Conservation (phyloP, 2,329 filamentous ascomycete genomes). For the Ophiocordyceps camponoti-floridani region DNA sequence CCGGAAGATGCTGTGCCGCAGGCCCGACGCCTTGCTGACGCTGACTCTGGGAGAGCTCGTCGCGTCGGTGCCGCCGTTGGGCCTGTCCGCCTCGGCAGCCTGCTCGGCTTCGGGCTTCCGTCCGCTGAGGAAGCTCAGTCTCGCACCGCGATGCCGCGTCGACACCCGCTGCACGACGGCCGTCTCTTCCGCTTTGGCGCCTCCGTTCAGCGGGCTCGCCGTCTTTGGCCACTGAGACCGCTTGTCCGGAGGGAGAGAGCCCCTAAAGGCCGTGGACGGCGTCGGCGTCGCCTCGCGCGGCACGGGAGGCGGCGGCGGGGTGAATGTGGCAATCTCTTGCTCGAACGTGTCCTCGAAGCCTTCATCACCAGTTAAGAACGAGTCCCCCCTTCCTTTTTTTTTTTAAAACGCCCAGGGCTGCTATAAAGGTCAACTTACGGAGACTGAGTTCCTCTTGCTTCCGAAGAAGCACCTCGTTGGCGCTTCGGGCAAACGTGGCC, state of each 20-base stretch:
- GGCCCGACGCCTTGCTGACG: constrained; percentile 10
- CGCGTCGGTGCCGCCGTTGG: constrained; percentile 13
- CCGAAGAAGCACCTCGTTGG: constrained; percentile 36
- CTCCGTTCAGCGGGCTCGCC: constrained; percentile 14
- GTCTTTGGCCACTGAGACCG: constrained; percentile 14
- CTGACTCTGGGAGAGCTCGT: constrained; percentile 13
- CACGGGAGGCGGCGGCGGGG: constrained; percentile 24
- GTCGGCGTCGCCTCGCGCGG: constrained; percentile 21
- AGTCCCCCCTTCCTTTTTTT: no score
- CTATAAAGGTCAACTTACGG: constrained; percentile 30
- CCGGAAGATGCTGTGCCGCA: constrained; percentile 27
- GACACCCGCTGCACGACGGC: constrained; percentile 32
- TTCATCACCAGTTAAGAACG: constrained; percentile 13
- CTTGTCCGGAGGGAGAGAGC: constrained; percentile 27
- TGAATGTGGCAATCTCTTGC: constrained; percentile 45
- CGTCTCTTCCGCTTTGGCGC: constrained; percentile 26
- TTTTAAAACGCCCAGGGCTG: neutral
- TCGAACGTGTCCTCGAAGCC: constrained; percentile 46
- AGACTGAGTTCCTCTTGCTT: constrained; percentile 41
- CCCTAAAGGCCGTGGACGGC: constrained; percentile 26
- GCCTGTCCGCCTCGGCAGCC: constrained; percentile 11
- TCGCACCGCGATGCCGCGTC: constrained; percentile 30
- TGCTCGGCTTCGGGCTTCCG: constrained; percentile 24
- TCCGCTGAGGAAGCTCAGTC: constrained; percentile 39
- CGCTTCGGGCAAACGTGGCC: constrained; percentile 46